Evolutionary conservation across 139 green algal genomes (phyloP).

Genomic region (Chlamydomonas incerta): DNA sequence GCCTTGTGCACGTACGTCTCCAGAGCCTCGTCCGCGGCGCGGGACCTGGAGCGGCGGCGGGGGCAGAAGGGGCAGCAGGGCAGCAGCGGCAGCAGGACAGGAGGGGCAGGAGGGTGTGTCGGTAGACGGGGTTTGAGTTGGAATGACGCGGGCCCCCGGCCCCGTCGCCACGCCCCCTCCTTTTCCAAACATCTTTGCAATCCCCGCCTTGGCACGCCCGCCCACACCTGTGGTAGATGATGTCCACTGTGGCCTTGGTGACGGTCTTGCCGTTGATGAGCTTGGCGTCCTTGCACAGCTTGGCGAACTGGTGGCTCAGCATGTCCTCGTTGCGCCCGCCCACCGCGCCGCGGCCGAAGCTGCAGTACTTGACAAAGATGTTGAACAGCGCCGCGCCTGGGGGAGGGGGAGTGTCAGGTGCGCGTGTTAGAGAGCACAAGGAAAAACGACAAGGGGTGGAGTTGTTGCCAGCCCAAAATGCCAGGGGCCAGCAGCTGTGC

Average conservation of each 20-base stretch:
- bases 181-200: no score
- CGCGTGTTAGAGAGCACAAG: no score
- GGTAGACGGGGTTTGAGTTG: no score
- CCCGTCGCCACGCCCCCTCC: no score
- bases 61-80: no score
- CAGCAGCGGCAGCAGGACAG: no score
- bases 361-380: conserved; percentile 70
- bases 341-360: conserved; percentile 42
- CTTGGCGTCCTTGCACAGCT: conserved; percentile 55
- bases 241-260: conserved; percentile 41
- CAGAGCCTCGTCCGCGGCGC: conserved; percentile 18
- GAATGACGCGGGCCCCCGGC: no score
- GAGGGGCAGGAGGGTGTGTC: neutral
- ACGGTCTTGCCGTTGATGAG: conserved; percentile 52
- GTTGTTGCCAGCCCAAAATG: no score
- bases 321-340: conserved; percentile 58
- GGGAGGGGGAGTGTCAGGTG: no score
- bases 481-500: no score
- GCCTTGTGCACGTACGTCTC: conserved; percentile 33
- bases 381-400: conserved; percentile 68
- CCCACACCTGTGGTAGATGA: conserved; percentile 51
- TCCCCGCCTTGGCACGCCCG: no score
- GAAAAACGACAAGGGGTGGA: no score
- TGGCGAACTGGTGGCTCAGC: conserved; percentile 56
- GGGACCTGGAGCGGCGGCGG: neutral